Evolutionary conservation across 371 early-diverging fungal genomes (phyloP).

Genomic region (Zychaea mexicana): DNA sequence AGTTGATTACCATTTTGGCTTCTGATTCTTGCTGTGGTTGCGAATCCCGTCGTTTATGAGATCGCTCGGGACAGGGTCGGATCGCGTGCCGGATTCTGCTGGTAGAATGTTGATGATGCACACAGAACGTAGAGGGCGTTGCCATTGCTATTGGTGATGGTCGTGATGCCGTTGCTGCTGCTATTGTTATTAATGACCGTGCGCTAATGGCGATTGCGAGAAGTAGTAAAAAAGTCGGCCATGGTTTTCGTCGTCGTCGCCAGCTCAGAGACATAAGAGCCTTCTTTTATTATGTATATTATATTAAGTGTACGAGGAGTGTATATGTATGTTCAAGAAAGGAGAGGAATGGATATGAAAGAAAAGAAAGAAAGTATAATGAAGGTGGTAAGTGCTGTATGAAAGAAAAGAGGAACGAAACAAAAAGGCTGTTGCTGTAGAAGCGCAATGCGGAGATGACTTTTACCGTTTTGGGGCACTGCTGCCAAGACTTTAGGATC

Average conservation of each 20-base stretch:
- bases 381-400: background rate
- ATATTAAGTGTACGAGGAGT: too few relatives aligned
- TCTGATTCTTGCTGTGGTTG: background rate
- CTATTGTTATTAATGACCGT: background rate
- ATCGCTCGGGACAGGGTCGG: conserved; percentile 1
- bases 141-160: background rate
- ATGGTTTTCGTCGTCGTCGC: background rate
- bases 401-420: background rate
- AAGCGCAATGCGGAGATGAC: background rate
- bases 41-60: background rate
- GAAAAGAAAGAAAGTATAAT: background rate
- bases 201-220: background rate
- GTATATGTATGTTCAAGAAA: background rate
- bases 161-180: background rate
- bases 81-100: background rate
- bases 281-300: too few relatives aligned
- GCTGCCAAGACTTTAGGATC: background rate
- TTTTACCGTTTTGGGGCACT: background rate
- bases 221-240: background rate
- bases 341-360: background rate
- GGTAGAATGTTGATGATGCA: background rate
- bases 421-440: background rate
- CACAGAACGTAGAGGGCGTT: background rate
- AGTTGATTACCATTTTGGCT: conserved; percentile 11
- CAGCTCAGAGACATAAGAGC: conserved; percentile 1